A percentile compares a stretch with the other conserved stretches of the same genome.
phyloP scores from a whole-genome alignment of 441 rosid genomes.

The Mallotus japonicus region DNA sequence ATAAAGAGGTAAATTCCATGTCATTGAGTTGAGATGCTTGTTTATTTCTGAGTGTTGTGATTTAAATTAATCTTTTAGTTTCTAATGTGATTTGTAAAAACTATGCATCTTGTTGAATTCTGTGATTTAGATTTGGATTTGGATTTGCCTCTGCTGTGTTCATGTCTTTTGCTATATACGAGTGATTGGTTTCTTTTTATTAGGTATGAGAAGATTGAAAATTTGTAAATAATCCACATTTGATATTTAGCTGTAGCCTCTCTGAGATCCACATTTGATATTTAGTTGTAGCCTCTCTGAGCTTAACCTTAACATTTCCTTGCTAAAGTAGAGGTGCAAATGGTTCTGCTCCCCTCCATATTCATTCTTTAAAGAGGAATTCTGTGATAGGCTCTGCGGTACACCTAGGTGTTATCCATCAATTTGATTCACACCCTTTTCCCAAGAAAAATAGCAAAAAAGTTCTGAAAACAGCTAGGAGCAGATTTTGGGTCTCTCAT shows the following conservation, averaged over 20 bases:
- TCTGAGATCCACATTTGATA: too few species aligned
- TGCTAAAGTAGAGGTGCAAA: background rate
- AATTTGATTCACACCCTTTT: background rate
- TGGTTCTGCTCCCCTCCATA: background rate
- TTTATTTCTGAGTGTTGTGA: background rate
- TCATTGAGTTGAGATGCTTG: background rate
- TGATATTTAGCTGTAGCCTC: background rate
- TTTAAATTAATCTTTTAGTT: background rate
- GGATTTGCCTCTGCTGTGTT: background rate
- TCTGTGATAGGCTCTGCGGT: background rate
- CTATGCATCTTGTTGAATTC: background rate
- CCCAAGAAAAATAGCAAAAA: background rate
- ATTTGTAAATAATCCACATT: background rate
- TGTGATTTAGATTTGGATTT: background rate
- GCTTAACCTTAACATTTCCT: background rate
- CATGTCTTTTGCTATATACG: background rate
- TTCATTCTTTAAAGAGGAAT: background rate
- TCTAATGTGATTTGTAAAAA: too few species aligned
- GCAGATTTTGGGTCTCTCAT: background rate
- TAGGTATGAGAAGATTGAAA: background rate
- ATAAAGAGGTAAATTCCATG: conserved; percentile 50
- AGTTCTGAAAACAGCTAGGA: background rate
- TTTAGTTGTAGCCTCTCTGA: background rate
- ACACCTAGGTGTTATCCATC: background rate
- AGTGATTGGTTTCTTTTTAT: background rate